phyloP scores from a whole-genome alignment of 1,284 basidiomycete species.

The Pseudozyma tsukubaensis region DNA sequence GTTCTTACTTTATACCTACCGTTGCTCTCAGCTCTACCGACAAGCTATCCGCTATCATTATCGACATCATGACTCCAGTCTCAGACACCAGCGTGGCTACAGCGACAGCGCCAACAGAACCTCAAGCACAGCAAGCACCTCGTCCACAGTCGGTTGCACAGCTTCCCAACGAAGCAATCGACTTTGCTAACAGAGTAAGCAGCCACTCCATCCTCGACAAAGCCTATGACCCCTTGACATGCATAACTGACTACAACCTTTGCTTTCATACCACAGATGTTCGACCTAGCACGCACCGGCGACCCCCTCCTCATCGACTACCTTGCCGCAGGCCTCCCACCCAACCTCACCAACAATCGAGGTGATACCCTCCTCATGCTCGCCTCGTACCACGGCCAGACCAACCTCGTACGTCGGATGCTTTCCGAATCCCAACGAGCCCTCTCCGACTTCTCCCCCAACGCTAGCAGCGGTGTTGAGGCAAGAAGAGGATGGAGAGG shows the following conservation, averaged over 20 bases:
- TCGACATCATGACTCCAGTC: conserved; percentile 16
- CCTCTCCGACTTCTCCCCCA: background rate
- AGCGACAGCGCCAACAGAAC: background rate
- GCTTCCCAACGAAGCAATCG: conserved; percentile 38
- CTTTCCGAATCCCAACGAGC: conserved; percentile 18
- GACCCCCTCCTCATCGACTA: conserved; percentile 72
- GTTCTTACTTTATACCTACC: background rate
- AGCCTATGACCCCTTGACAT: background rate
- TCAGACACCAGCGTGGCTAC: conserved; percentile 4
- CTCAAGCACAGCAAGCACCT: conserved; percentile 8
- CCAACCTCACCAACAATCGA: conserved; percentile 78
- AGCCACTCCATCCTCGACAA: background rate
- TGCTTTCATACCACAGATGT: conserved; percentile 71
- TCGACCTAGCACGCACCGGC: conserved; percentile 79
- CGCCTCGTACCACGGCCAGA: conserved; percentile 81
- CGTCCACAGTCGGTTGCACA: conserved; percentile 18
- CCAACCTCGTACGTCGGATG: conserved; percentile 75
- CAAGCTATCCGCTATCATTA: background rate
- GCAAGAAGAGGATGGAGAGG: conserved; percentile 14
- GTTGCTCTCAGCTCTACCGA: background rate
- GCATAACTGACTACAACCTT: background rate
- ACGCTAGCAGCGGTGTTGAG: background rate
- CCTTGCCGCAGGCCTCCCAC: conserved; percentile 79
- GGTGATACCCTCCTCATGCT: conserved; percentile 77
- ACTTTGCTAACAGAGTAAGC: conserved; percentile 41